Evolutionary conservation across 2,329 filamentous ascomycete species (phyloP), one percentile per base, ranked within the genome.

Genomic region (Xylariomycetidae sp.): DNA sequence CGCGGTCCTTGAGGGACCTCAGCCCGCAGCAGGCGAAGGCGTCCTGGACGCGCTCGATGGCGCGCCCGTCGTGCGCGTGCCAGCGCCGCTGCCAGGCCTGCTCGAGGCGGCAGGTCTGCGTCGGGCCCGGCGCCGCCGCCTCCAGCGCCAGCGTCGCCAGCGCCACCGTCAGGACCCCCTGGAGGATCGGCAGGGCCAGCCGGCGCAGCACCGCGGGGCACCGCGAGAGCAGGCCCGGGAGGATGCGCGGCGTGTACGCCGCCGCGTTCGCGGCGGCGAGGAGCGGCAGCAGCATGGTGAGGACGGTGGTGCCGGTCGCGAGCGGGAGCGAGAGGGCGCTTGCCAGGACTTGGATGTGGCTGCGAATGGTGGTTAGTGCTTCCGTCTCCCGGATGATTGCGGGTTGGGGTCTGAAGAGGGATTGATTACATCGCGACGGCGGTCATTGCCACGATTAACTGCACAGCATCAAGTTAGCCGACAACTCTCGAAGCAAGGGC

Each of bases 11-110:
- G 18, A 74, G 51, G 4, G 63, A 68, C 35, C 66, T 66, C 20
- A 84, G 63, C 0, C 82, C 82, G 44, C 82, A 87, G 59, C 82
- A 87, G 6, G 70, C 52, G 19, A 84, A 69, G 0, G 67, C 54
- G 49, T 86, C 76, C 48, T 87, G 82, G 31, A 87, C 79, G 2
- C 59, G 55, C 25, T 67, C 61, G 36, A 86, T 70, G 2, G 64
- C 54, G 1, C 45, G 42, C 5, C 50, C 47, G 34, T 83, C 63
- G 39, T 78, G 74, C 0, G 48, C 44, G 0, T 43, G 53, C 46
- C 65, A 85, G 37, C 84, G 50, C 3, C 38, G 42, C 44, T 64
- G 59, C 82, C 82, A 86, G 24, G 53, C 55, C 3, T 60, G 59
- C 7, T 74, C 61, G n/a, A 85, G 56, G 2, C 63, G 58, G 50